Evolutionary conservation across 192 early-diverging fungal genomes (phyloP).

Genomic region (Gryganskiella cystojenkinii): DNA sequence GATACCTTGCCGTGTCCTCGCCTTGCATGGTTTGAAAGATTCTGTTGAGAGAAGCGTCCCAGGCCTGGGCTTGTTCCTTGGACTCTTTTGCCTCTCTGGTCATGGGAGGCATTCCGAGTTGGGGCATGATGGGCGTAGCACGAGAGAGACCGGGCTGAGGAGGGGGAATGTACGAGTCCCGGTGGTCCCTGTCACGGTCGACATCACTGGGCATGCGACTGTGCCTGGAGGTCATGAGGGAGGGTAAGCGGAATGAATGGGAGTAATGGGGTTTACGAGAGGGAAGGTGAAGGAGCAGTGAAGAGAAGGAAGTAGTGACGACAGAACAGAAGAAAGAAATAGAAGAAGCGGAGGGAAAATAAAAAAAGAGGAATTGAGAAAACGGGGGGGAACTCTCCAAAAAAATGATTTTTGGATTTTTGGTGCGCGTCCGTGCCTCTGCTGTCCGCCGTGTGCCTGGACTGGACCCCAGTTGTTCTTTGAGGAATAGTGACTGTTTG

Average conservation of each 20-base stretch:
- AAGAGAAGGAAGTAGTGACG: background rate
- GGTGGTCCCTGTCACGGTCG: conserved; percentile 13
- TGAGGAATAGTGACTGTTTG: no score
- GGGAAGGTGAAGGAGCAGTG: background rate
- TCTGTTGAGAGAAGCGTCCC: conserved; percentile 38
- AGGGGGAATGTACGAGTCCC: background rate
- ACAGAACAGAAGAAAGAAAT: background rate
- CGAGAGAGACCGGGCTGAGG: conserved; percentile 13
- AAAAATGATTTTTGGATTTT: background rate
- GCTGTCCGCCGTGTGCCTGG: background rate
- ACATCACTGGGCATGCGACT: conserved; percentile 36
- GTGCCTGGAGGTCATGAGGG: conserved; percentile 30
- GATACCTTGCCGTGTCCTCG: conserved; percentile 36
- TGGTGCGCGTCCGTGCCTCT: background rate
- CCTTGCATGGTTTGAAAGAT: conserved; percentile 52
- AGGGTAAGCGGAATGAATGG: background rate
- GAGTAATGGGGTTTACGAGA: background rate
- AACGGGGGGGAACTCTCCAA: conserved; percentile 1
- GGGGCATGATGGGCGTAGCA: conserved; percentile 40
- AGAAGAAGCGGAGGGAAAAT: background rate
- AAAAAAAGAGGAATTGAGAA: background rate
- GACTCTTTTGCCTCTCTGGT: conserved; percentile 38
- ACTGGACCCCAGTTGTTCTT: no score
- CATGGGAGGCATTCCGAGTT: conserved; percentile 41
- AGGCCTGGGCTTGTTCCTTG: conserved; percentile 34